A percentile compares a stretch with the other conserved stretches of the same genome.
phyloP scores from a whole-genome alignment of 805 yeast genomes.

The Ogataea pignaliae region DNA sequence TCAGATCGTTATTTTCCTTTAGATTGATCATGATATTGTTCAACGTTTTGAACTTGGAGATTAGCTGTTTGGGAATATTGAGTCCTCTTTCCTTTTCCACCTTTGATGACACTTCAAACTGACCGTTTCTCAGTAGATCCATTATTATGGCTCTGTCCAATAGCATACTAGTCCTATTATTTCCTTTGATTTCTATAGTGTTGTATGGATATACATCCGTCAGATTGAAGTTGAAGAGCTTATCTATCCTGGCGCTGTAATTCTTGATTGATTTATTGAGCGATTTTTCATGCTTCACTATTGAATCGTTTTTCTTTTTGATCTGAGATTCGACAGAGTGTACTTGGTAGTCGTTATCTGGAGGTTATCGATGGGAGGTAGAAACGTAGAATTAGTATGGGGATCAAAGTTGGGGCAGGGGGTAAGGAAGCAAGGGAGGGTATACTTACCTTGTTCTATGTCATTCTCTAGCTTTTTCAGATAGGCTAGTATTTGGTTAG shows the following conservation, averaged over 20 bases:
- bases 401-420: not conserved
- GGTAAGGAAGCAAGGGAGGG: no score
- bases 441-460: constrained; percentile 16
- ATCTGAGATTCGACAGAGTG: not conserved
- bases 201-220: constrained; percentile 23
- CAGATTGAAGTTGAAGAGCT: constrained; percentile 21
- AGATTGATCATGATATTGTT: constrained; percentile 36
- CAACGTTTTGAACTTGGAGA: constrained; percentile 37
- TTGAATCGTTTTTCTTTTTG: constrained; percentile 22
- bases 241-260: constrained; percentile 25
- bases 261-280: constrained; percentile 24
- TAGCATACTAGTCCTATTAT: constrained; percentile 7
- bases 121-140: constrained; percentile 30
- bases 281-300: constrained; percentile 28
- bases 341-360: no score
- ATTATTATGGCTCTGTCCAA: constrained; percentile 27
- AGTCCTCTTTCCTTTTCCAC: constrained; percentile 28
- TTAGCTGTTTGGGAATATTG: constrained; percentile 22
- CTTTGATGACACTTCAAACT: constrained; percentile 22
- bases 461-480: constrained; percentile 21
- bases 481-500: constrained; percentile 23
- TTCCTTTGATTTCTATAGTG: constrained; percentile 14
- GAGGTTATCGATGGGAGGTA: no score
- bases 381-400: not conserved
- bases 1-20: constrained; percentile 32